phyloP scores from a whole-genome alignment of 192 early-diverging fungal species.

The Lobosporangium transversale region DNA sequence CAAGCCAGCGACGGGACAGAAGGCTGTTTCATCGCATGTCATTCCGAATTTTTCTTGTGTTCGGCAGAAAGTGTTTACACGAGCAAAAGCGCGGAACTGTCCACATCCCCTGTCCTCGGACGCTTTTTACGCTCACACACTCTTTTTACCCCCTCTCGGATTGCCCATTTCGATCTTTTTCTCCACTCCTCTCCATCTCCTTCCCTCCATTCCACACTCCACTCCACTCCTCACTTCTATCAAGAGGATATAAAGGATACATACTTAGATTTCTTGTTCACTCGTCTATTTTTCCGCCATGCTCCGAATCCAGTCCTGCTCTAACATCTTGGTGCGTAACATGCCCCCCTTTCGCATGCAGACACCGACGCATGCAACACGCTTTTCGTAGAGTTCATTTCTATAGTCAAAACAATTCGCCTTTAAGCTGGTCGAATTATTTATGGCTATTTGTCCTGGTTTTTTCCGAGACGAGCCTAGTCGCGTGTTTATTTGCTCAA shows the following conservation, averaged over 20 bases:
- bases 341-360: neutral
- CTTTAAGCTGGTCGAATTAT: too few relatives aligned
- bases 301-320: slow-evolving; percentile 46
- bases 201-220: slow-evolving; percentile 5
- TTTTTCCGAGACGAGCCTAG: too few relatives aligned
- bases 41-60: neutral
- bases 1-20: neutral
- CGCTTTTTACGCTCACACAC: neutral
- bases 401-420: too few relatives aligned
- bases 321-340: slow-evolving; percentile 48
- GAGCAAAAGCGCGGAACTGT: neutral
- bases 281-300: slow-evolving; percentile 7
- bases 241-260: too few relatives aligned
- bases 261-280: neutral
- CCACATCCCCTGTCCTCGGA: neutral
- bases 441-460: neutral
- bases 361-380: too few relatives aligned
- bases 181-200: slow-evolving; percentile 4
- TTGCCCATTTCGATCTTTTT: slow-evolving; percentile 17
- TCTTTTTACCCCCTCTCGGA: slow-evolving; percentile 8
- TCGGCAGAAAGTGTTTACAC: slow-evolving; percentile 1
- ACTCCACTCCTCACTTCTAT: neutral
- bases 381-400: too few relatives aligned
- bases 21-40: slow-evolving; percentile 4
- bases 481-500: slow-evolving; percentile 16